These are phyloP conservation scores for Stemphylium beticola DNA, from an alignment of 2,329 filamentous ascomycete genomes.

Conservation along the genomic window DNA sequence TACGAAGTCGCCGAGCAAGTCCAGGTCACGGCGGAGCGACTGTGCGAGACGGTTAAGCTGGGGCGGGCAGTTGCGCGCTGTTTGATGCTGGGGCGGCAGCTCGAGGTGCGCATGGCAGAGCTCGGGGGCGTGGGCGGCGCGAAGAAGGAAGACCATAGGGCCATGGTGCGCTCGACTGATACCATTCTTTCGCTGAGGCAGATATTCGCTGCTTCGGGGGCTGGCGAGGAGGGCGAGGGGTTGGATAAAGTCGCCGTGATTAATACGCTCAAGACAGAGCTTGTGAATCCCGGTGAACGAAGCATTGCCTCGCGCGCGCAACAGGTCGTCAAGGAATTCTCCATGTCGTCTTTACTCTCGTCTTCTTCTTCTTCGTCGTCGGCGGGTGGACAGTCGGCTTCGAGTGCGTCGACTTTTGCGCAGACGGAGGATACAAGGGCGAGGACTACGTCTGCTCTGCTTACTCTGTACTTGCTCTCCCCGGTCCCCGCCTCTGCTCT, in stretches of 20 bases:
- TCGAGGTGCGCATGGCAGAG: conserved; percentile 85
- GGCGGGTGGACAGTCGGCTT: conserved; percentile 8
- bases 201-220: conserved; percentile 69
- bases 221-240: conserved; percentile 76
- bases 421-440: conserved; percentile 77
- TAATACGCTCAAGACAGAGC: conserved; percentile 70
- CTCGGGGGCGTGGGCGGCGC: conserved; percentile 57
- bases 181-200: conserved; percentile 78
- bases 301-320: conserved; percentile 76
- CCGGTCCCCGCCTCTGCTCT: conserved; percentile 55
- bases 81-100: conserved; percentile 80
- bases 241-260: conserved; percentile 77
- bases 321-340: conserved; percentile 83
- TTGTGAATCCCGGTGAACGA: conserved; percentile 75
- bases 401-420: conserved; percentile 57
- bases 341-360: conserved; percentile 65
- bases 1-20: conserved; percentile 88
- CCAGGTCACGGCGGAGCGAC: conserved; percentile 73
- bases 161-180: conserved; percentile 81
- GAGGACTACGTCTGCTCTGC: conserved; percentile 74
- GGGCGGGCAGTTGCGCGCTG: conserved; percentile 78
- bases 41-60: conserved; percentile 80
- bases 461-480: conserved; percentile 81
- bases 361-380: conserved; percentile 30
- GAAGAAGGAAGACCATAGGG: conserved; percentile 74